phyloP scores from a whole-genome alignment of 257 asterid genomes.

The Ophiorrhiza pumila region DNA sequence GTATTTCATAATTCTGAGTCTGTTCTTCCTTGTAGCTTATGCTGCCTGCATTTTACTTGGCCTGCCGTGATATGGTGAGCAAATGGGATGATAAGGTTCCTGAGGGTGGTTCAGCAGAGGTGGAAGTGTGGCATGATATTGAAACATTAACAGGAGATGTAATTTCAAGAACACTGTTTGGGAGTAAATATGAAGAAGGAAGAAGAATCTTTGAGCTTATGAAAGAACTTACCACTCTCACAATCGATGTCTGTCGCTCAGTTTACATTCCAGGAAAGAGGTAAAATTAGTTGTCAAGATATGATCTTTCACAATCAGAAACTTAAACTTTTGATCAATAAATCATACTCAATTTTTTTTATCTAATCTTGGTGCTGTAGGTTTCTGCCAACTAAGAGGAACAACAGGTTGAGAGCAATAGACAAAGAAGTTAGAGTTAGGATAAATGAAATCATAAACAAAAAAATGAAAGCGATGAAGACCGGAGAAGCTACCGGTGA shows the following conservation, averaged over 20 bases:
- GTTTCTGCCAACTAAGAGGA: conserved; percentile 42
- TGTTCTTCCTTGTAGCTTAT: conserved; percentile 27
- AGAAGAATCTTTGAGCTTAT: conserved; percentile 40
- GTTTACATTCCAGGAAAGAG: conserved; percentile 59
- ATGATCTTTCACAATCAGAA: neutral
- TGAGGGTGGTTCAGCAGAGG: conserved; percentile 25
- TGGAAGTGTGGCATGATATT: conserved; percentile 49
- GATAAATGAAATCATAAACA: conserved; percentile 23
- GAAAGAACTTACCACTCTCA: conserved; percentile 51
- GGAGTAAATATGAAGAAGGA: conserved; percentile 40
- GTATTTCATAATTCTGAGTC: no score
- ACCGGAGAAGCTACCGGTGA: conserved; percentile 21
- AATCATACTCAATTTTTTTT: neutral
- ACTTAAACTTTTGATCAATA: no score
- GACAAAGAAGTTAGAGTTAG: conserved; percentile 27
- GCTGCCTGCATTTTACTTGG: conserved; percentile 43
- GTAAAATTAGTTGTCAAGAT: conserved; percentile 18
- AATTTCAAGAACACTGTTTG: conserved; percentile 50
- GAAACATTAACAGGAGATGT: conserved; percentile 43
- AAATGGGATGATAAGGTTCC: conserved; percentile 39
- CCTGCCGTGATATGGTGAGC: conserved; percentile 42
- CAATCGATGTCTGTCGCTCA: conserved; percentile 40
- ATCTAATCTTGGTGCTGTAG: conserved; percentile 8
- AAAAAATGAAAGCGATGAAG: conserved; percentile 26
- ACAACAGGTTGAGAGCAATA: conserved; percentile 40